A percentile compares a stretch with the other conserved stretches of the same genome.
Conservation (phyloP, 108 stramenopile species). For the Cyclotella sp. region DNA sequence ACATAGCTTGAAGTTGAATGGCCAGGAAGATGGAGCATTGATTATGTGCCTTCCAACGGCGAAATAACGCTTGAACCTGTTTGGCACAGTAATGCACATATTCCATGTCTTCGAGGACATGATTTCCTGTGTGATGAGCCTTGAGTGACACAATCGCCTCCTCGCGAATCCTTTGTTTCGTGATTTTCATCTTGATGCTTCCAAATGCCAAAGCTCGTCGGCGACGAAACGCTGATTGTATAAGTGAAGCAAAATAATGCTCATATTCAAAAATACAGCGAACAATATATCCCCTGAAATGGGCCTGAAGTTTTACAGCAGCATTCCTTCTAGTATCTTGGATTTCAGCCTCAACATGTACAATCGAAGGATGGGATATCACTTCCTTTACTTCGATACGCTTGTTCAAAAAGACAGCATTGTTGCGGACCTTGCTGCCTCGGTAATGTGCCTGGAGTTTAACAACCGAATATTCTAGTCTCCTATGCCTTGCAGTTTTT, state of each 20-base stretch:
- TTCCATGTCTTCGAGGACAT: neutral
- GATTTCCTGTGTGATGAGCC: neutral
- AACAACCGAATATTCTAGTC: neutral
- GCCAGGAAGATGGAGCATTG: neutral
- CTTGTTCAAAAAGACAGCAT: neutral
- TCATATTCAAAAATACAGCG: neutral
- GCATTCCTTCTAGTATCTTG: neutral
- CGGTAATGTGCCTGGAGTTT: neutral
- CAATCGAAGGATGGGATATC: too few species aligned
- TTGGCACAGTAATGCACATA: neutral
- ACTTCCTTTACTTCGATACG: too few species aligned
- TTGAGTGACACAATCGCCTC: neutral
- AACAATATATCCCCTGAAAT: conserved; percentile 4
- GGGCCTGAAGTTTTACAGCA: neutral
- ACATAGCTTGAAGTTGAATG: neutral
- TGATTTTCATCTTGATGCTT: neutral
- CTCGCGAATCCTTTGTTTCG: neutral
- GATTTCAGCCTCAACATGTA: neutral
- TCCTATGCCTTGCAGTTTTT: neutral
- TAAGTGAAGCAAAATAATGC: conserved; percentile 1
- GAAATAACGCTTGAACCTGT: neutral
- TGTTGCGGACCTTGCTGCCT: neutral
- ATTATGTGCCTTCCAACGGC: neutral
- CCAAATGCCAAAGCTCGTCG: neutral
- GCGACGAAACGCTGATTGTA: conserved; percentile 1